Evolutionary conservation across 2,329 filamentous ascomycete genomes (phyloP), one percentile per base, ranked within the genome.

Genomic region (Berkeleyomyces basicola): DNA sequence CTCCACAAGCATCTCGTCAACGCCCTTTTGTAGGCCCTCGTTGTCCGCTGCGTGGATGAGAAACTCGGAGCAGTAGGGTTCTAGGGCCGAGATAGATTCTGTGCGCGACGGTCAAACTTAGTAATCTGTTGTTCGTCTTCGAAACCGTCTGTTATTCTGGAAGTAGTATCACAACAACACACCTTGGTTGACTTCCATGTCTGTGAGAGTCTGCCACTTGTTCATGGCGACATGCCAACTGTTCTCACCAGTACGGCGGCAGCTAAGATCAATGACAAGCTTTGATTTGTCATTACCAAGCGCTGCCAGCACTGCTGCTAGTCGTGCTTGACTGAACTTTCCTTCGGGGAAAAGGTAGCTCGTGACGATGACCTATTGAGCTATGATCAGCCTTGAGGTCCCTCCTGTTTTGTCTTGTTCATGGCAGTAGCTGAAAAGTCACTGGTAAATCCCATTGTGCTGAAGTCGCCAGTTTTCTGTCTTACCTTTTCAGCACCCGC

Each of bases 201-300:
- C 89, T 1, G 93, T 97, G 63, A 97, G 86, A 1, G 90, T 96
- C 78, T 97, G 93, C 93, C 93, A 99, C 73, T 95, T 95, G 74
- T 99, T 89, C 86, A 95, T 99, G 62, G 93, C 92, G n/a, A 99
- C 93, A 69, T 88, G 90, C 93, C 93, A 99, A 46, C 77, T 85
- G 63, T 85, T 78, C 3, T 78, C 76, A 44, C 80, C 87, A 65
- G 84, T 85, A 64, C 85, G 80, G 60, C 93, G 84, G 71, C 93
- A 99, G 74, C 90, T 96, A 33, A 99, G 81, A 71, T 99, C 93
- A 71, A 99, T 91, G 67, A 99, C 92, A 58, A 99, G 82, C 74
- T 88, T 93, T 58, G 78, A 76, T 71, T 79, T 89, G 71, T 95
- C 86, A 61, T 85, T 84, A 36, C 79, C 86, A 4, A 99, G 79